Conservation (phyloP, 305 asterid genomes). For the Solanum chacoense region DNA sequence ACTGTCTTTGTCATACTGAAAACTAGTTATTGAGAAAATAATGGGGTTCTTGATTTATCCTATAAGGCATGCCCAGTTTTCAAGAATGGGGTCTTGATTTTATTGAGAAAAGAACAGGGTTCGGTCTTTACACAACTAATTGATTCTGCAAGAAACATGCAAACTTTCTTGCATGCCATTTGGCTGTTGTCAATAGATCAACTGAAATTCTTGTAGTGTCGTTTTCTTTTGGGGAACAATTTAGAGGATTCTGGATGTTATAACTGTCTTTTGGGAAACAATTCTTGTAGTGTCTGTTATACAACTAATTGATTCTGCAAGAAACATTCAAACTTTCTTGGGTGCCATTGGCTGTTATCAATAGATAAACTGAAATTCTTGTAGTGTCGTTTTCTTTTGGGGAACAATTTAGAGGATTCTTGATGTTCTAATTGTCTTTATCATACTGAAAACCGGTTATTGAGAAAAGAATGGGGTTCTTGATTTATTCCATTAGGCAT, state of each 20-base stretch:
- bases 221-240: background rate
- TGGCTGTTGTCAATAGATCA: background rate
- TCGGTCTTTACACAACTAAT: background rate
- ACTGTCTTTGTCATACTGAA: too few species aligned
- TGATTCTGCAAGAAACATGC: background rate
- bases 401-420: background rate
- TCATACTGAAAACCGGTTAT: background rate
- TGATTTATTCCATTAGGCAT: background rate
- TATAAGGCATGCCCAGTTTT: background rate
- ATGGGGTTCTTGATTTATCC: background rate
- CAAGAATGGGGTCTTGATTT: background rate
- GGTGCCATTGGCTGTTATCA: background rate
- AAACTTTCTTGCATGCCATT: background rate
- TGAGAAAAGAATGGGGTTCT: background rate
- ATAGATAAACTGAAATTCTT: background rate
- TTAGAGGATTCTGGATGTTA: background rate
- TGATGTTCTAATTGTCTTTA: background rate
- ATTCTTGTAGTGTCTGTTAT: background rate
- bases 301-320: background rate
- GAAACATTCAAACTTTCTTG: background rate
- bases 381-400: background rate
- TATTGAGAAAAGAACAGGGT: background rate
- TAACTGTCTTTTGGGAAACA: slow-evolving; percentile 2
- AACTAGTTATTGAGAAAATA: too few species aligned
- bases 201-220: background rate